Percentiles rank a stretch among this genome's conserved stretches.
Conservation (phyloP, 768 basidiomycete genomes). For the Myochromella boudieri region DNA sequence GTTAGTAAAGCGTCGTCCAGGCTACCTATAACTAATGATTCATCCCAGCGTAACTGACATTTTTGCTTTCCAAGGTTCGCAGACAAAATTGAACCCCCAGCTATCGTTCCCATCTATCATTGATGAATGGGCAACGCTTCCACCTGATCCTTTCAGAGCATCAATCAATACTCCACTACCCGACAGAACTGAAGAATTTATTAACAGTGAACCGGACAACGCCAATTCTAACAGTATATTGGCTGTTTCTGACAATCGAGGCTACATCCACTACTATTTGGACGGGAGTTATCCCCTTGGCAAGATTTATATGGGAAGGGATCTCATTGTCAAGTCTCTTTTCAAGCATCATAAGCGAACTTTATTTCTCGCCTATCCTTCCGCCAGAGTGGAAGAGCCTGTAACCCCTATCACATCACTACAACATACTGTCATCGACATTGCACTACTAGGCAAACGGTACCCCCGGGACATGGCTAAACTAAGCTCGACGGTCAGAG, state of each 20-base stretch:
- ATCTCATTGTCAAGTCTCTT: slow-evolving; percentile 33
- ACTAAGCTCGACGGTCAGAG: slow-evolving; percentile 66
- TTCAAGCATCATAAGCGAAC: slow-evolving; percentile 47
- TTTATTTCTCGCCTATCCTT: slow-evolving; percentile 50
- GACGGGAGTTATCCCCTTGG: slow-evolving; percentile 80
- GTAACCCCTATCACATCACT: slow-evolving; percentile 31
- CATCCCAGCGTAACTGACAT: slow-evolving; percentile 66
- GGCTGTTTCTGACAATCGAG: slow-evolving; percentile 55
- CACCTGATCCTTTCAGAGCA: slow-evolving; percentile 51
- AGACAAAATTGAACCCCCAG: slow-evolving; percentile 45
- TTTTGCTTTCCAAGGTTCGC: slow-evolving; percentile 77
- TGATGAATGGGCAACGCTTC: slow-evolving; percentile 66
- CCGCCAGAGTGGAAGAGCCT: slow-evolving; percentile 21
- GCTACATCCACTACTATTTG: slow-evolving; percentile 63
- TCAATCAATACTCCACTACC: slow-evolving; percentile 52
- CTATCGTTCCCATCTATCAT: slow-evolving; percentile 58
- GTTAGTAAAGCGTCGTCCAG: slow-evolving; percentile 39
- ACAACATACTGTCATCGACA: slow-evolving; percentile 44
- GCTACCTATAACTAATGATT: slow-evolving; percentile 15
- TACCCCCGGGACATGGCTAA: slow-evolving; percentile 68
- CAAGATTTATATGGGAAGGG: slow-evolving; percentile 36
- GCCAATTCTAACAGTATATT: slow-evolving; percentile 67
- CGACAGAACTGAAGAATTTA: slow-evolving; percentile 25
- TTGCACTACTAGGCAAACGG: slow-evolving; percentile 58
- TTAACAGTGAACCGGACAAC: slow-evolving; percentile 47